These are phyloP conservation scores for Claviceps spartinae DNA, from an alignment of 2,329 filamentous ascomycete species.

Conservation along the genomic window DNA sequence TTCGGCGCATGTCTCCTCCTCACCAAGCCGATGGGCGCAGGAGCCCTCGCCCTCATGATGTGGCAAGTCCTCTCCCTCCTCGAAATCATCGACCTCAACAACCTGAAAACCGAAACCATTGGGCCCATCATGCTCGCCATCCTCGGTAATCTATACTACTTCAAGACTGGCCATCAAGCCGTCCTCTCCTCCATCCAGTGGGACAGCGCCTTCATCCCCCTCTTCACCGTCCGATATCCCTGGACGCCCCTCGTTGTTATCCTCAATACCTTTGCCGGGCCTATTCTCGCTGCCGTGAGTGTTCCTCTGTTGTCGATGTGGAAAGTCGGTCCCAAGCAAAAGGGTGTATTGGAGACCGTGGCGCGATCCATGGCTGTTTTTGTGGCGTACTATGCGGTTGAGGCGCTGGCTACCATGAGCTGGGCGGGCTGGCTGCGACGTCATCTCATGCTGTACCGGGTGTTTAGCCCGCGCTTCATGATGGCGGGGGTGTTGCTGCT, in stretches of 20 bases:
- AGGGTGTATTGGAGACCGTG: constrained; percentile 54
- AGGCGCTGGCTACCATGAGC: constrained; percentile 74
- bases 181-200: constrained; percentile 81
- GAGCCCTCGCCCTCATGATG: constrained; percentile 65
- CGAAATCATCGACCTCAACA: constrained; percentile 48
- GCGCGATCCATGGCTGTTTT: constrained; percentile 62
- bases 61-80: constrained; percentile 79
- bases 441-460: constrained; percentile 92
- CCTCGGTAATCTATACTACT: constrained; percentile 89
- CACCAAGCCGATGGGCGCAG: constrained; percentile 88
- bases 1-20: constrained; percentile 64
- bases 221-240: constrained; percentile 72
- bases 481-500: constrained; percentile 58
- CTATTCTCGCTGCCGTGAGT: constrained; percentile 67
- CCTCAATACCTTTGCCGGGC: constrained; percentile 79
- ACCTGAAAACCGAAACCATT: constrained; percentile 53
- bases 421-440: constrained; percentile 81
- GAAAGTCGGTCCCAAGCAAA: constrained; percentile 71
- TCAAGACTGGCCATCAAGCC: constrained; percentile 95
- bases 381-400: constrained; percentile 66
- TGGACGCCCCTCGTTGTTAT: constrained; percentile 73
- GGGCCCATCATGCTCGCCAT: constrained; percentile 74
- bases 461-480: constrained; percentile 89
- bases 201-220: constrained; percentile 86
- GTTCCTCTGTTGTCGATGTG: constrained; percentile 76